Evolutionary conservation across 164 flowering plant species (phyloP).

Genomic region (Nelumbo lutea): DNA sequence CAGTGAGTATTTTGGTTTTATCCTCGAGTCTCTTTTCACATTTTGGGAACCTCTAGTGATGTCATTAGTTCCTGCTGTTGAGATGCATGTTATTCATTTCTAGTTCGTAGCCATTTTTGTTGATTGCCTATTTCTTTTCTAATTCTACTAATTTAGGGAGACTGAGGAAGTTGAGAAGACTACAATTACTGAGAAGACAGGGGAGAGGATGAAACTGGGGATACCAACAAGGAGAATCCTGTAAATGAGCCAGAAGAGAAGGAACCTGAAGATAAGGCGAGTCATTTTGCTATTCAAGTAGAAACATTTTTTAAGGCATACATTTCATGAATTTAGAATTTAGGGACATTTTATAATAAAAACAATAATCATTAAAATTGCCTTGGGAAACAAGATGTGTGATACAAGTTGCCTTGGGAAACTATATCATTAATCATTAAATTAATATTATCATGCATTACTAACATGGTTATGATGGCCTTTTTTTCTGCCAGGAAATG

Average conservation of each 20-base stretch:
- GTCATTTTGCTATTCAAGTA: neutral
- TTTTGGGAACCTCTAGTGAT: neutral
- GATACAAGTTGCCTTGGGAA: no score
- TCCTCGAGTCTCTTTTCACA: neutral
- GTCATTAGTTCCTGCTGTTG: neutral
- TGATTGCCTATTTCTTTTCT: neutral
- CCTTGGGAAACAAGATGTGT: no score
- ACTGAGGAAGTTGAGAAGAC: slow-evolving; percentile 36
- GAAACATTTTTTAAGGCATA: no score
- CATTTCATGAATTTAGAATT: no score
- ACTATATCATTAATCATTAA: no score
- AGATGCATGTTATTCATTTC: neutral
- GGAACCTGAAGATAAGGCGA: slow-evolving; percentile 55
- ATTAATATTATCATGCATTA: no score
- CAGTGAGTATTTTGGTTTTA: slow-evolving; percentile 27
- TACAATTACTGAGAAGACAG: slow-evolving; percentile 31
- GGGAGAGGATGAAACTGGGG: slow-evolving; percentile 35
- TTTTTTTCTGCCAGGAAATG: slow-evolving; percentile 53
- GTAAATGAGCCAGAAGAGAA: slow-evolving; percentile 41
- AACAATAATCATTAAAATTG: no score
- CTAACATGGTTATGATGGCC: no score
- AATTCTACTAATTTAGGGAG: slow-evolving; percentile 22
- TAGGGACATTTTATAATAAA: no score
- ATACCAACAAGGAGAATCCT: slow-evolving; percentile 36
- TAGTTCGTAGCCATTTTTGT: neutral